Evolutionary conservation across 257 asterid genomes (phyloP), one percentile per base, ranked within the genome.

Genomic region (Henckelia pumila): DNA sequence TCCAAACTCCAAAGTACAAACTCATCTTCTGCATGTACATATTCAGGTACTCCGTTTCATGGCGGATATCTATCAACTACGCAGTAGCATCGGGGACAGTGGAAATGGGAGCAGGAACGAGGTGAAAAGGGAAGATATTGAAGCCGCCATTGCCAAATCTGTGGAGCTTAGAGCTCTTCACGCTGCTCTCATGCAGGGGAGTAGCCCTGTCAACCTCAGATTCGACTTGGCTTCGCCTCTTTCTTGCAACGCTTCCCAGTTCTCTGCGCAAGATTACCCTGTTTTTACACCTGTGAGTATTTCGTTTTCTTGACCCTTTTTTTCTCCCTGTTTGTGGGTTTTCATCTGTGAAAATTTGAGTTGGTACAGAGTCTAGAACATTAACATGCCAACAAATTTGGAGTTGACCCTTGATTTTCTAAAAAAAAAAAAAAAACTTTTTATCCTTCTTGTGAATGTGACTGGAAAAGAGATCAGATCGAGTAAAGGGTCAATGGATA

Each of bases 101-200:
- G 73, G n/a, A 7, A 40, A 67, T 17, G 73, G 63, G 22, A 68
- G 32, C 24, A 76, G 59, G 9, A 73, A 63, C 61, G 89, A 69
- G 50, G 74, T 79, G 11, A 85, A 76, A 59, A 72, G 95, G 71
- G 70, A 79, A 24, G 91, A 82, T 28, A 83, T 90, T 59, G 80
- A 88, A 75, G 77, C 84, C 6, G 99, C 96, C 62, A 83, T 93
- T 72, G 87, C 97, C 1, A 90, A 93, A 75, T 84, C 94, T 0
- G 83, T 82, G 74, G 99, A 93, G 93, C 96, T 90, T 7, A 80
- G 99, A 57, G 97, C 96, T 40, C 82, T 93, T 26, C 99, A 93
- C 62, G 89, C 97, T 56, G 82, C 97, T 47, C 82, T 93, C 23
- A 72, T 89, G 86, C 98, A 83, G 78, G 85, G 80, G 23, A 77